Conservation (phyloP, 73 alveolate genomes). For the Paramecium pentaurelia region DNA sequence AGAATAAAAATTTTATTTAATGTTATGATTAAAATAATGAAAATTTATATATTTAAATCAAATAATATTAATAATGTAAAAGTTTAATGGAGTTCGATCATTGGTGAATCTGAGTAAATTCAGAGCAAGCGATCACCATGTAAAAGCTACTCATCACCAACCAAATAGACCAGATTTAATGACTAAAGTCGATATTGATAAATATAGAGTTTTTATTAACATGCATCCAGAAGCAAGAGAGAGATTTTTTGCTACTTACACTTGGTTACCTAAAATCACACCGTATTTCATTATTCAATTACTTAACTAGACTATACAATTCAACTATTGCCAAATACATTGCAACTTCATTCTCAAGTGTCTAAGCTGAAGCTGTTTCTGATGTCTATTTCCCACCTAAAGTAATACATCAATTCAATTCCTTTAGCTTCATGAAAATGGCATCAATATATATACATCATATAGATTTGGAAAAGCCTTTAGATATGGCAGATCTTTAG, state of each 20-base stretch:
- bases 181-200: background rate
- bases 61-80: conserved; percentile 1
- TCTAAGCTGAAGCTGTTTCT: background rate
- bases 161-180: conserved; percentile 24
- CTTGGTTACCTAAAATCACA: background rate
- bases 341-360: background rate
- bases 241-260: background rate
- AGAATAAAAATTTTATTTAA: background rate
- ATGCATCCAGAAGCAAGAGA: background rate
- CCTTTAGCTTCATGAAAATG: conserved; percentile 5
- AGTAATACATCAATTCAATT: background rate
- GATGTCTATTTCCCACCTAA: conserved; percentile 51
- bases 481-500: conserved; percentile 17
- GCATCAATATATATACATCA: background rate
- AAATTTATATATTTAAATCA: background rate
- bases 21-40: background rate
- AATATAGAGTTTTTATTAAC: background rate
- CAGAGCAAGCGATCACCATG: conserved; percentile 4
- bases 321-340: background rate
- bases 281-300: background rate
- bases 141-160: background rate
- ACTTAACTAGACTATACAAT: background rate
- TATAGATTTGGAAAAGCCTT: background rate
- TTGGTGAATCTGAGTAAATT: background rate
- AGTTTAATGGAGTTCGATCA: background rate